These are phyloP conservation scores for Daedaleopsis nitida DNA, from an alignment of 768 basidiomycete genomes.

Conservation along the genomic window DNA sequence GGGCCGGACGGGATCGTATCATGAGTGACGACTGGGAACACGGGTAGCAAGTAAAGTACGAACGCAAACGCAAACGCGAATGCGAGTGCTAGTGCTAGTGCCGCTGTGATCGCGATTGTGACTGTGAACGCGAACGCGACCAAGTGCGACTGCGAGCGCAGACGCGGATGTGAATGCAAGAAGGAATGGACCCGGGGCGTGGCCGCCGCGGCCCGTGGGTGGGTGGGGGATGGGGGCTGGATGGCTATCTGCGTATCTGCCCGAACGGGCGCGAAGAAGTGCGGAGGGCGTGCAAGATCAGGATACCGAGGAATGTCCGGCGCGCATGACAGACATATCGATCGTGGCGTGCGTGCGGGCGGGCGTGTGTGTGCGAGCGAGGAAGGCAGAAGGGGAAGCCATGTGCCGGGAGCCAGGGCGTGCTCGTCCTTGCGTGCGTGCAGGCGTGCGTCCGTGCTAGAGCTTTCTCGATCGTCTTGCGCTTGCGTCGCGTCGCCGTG, in stretches of 20 bases:
- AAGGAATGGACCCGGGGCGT: not conserved
- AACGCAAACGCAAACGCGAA: no score
- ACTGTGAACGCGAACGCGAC: no score
- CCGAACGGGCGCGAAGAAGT: not conserved
- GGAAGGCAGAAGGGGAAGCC: conserved; percentile 4
- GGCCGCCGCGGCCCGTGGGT: conserved; percentile 10
- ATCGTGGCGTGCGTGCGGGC: conserved; percentile 11
- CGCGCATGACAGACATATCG: conserved; percentile 12
- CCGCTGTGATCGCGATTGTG: no score
- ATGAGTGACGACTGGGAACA: not conserved
- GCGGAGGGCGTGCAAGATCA: conserved; percentile 1
- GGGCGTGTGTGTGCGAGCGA: conserved; percentile 6
- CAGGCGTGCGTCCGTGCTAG: not conserved
- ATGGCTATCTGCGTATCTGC: not conserved
- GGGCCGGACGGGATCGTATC: conserved; percentile 44
- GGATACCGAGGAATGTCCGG: conserved; percentile 17
- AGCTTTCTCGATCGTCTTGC: not conserved
- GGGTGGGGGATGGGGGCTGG: not conserved
- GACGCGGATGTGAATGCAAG: not conserved
- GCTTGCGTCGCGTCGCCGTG: not conserved
- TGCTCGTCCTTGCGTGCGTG: no score
- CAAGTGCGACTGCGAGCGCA: not conserved
- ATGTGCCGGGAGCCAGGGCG: not conserved
- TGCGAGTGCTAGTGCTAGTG: no score
- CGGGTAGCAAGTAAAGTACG: no score